Conservation (phyloP, 2,329 filamentous ascomycete genomes). For the Colletotrichum sp. region DNA sequence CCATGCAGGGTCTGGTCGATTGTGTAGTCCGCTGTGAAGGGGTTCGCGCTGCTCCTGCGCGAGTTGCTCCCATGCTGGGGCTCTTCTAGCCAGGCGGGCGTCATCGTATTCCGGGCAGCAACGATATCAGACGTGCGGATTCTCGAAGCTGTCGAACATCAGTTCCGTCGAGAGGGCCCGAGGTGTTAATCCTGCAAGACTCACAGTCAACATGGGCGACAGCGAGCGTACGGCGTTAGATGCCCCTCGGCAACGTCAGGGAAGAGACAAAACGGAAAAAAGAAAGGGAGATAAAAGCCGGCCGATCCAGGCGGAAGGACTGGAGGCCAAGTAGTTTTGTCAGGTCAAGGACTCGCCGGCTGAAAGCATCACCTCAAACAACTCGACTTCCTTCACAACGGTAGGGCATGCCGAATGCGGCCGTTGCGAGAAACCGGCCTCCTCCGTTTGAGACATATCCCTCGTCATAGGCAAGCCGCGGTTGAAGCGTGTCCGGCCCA, state of each 20-base stretch:
- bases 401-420: conserved; percentile 12
- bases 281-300: background rate
- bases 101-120: background rate
- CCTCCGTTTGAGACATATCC: background rate
- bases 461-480: conserved; percentile 3
- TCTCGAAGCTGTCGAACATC: background rate
- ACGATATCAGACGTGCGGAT: background rate
- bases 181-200: background rate
- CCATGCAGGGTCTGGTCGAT: conserved; percentile 17
- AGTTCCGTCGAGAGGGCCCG: background rate
- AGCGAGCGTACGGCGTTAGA: background rate
- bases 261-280: background rate
- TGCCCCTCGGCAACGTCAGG: background rate
- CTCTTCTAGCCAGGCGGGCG: conserved; percentile 10
- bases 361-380: background rate
- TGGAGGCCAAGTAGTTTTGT: background rate
- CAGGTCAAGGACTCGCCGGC: background rate
- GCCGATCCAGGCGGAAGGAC: background rate
- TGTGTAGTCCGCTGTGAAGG: conserved; percentile 17
- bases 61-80: background rate
- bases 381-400: background rate
- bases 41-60: conserved; percentile 3
- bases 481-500: background rate
- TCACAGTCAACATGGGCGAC: background rate
- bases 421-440: background rate